Evolutionary conservation across 768 basidiomycete species (phyloP).

Genomic region (Lactarius vividus): DNA sequence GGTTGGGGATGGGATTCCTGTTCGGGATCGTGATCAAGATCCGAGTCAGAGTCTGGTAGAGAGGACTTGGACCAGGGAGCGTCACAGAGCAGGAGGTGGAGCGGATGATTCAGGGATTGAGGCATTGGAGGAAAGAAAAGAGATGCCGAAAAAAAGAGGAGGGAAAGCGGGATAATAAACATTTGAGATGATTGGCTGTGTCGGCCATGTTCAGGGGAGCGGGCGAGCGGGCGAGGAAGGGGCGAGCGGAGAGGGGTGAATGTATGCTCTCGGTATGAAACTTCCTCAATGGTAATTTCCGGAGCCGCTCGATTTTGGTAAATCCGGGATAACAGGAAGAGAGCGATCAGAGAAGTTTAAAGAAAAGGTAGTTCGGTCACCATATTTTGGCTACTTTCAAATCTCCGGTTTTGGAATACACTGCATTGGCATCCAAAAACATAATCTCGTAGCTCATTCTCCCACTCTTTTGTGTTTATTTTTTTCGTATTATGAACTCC

Average conservation of each 20-base stretch:
- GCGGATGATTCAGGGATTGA: conserved; percentile 8
- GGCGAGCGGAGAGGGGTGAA: background rate
- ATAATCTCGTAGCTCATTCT: background rate
- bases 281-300: conserved; percentile 20
- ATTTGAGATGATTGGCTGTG: conserved; percentile 23
- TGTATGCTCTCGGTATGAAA: conserved; percentile 11
- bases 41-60: conserved; percentile 3
- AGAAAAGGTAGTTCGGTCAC: conserved; percentile 13
- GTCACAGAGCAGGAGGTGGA: conserved; percentile 19
- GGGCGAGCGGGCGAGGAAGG: background rate
- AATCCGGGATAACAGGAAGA: conserved; percentile 4
- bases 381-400: conserved; percentile 20
- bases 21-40: conserved; percentile 8
- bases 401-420: conserved; percentile 19
- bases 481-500: background rate
- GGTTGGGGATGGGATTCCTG: background rate
- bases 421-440: background rate
- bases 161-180: conserved; percentile 3
- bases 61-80: background rate
- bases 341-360: conserved; percentile 21
- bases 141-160: background rate
- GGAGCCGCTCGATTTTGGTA: conserved; percentile 3
- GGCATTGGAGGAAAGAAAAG: conserved; percentile 9
- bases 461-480: background rate
- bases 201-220: conserved; percentile 16